A percentile compares a stretch with the other conserved stretches of the same genome.
These are phyloP conservation scores for Carallia brachiata DNA, from an alignment of 345 rosid genomes.

Conservation along the genomic window DNA sequence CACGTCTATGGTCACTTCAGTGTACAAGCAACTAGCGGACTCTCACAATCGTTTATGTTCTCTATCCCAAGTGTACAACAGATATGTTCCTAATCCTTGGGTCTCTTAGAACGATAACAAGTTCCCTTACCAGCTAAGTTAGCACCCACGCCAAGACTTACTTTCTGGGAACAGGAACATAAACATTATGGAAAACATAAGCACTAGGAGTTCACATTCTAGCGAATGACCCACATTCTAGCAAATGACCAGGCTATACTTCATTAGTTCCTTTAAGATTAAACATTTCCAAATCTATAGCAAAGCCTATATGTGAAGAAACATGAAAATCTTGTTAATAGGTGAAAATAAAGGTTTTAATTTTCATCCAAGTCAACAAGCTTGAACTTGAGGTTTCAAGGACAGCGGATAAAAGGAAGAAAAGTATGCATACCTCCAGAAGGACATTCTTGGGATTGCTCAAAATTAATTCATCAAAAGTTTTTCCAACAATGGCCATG, in stretches of 20 bases:
- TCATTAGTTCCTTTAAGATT: neutral
- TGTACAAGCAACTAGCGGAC: too few species aligned
- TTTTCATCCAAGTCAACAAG: neutral
- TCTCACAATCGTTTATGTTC: too few species aligned
- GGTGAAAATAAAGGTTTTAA: neutral
- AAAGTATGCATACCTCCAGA: conserved; percentile 60
- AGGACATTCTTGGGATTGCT: conserved; percentile 63
- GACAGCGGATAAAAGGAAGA: neutral
- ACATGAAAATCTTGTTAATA: neutral
- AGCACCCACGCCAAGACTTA: neutral
- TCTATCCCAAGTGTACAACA: neutral
- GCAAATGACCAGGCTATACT: neutral
- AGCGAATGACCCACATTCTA: neutral
- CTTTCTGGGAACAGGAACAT: neutral
- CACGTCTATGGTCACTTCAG: too few species aligned
- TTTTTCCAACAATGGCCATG: conserved; percentile 70
- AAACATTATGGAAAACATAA: neutral
- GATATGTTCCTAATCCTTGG: neutral
- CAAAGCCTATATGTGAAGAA: neutral
- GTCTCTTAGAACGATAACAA: neutral
- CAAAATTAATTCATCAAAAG: conserved; percentile 70
- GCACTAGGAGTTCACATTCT: neutral
- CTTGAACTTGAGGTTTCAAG: neutral
- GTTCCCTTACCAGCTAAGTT: neutral
- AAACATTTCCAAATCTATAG: too few species aligned